Evolutionary conservation across 164 flowering plant genomes (phyloP).

Genomic region (Berberis vulgaris): DNA sequence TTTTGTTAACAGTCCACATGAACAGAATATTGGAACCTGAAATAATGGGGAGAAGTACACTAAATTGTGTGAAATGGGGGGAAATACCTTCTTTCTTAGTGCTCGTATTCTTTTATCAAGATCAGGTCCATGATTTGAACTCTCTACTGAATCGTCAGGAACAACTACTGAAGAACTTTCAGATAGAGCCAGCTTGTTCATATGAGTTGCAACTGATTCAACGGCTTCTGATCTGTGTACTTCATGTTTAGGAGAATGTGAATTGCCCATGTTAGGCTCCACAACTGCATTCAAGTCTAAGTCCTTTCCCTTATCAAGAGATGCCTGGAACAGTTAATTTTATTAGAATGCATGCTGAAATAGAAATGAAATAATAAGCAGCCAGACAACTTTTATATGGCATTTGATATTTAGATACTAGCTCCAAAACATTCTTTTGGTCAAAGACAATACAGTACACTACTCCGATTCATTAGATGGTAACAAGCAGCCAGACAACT

Average conservation of each 20-base stretch:
- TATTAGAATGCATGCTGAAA: background rate
- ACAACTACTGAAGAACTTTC: conserved; percentile 17
- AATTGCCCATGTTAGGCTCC: conserved; percentile 20
- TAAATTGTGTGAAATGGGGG: background rate
- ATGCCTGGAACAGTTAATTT: conserved; percentile 44
- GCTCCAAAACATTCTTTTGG: too few species aligned
- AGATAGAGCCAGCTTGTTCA: conserved; percentile 53
- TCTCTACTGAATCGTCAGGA: conserved; percentile 28
- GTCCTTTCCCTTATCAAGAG: conserved; percentile 52
- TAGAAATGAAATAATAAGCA: background rate
- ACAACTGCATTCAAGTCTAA: conserved; percentile 20
- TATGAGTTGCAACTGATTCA: conserved; percentile 44
- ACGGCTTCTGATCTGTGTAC: conserved; percentile 27
- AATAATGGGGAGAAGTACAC: background rate
- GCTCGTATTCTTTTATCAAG: conserved; percentile 82
- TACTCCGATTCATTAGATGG: too few species aligned
- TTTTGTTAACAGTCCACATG: too few species aligned
- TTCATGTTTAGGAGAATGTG: conserved; percentile 20
- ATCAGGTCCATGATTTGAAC: conserved; percentile 36
- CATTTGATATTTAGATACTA: too few species aligned
- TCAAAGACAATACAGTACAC: too few species aligned
- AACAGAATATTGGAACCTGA: background rate
- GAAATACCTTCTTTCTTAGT: conserved; percentile 70
- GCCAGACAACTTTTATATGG: too few species aligned
- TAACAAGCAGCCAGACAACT: too few species aligned